Conservation (phyloP, 2,329 filamentous ascomycete genomes). For the Botrytis pseudocinerea region DNA sequence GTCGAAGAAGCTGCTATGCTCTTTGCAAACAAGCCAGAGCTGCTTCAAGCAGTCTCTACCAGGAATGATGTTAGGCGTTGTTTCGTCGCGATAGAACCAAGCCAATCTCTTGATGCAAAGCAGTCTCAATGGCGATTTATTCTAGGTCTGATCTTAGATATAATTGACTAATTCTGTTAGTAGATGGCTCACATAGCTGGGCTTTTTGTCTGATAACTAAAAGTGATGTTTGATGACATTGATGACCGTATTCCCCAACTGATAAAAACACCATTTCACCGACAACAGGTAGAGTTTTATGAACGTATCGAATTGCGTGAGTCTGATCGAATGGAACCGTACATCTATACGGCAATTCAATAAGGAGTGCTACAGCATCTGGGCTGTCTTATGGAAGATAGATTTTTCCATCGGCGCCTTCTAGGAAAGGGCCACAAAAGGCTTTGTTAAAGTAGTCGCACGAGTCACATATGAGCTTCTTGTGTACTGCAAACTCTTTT, state of each 20-base stretch:
- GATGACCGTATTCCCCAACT: slow-evolving; percentile 20
- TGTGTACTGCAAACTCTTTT: not conserved
- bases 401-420: not conserved
- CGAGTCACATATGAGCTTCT: slow-evolving; percentile 7
- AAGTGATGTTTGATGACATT: not conserved
- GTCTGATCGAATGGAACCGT: too few species aligned
- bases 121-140: not conserved
- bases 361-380: not conserved
- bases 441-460: not conserved
- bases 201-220: not conserved
- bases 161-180: not conserved
- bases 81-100: not conserved
- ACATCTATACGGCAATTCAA: slow-evolving; percentile 24
- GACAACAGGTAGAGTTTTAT: slow-evolving; percentile 24
- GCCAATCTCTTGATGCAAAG: not conserved
- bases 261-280: slow-evolving; percentile 19
- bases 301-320: not conserved
- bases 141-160: not conserved
- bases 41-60: not conserved
- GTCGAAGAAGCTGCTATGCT: not conserved
- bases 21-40: not conserved
- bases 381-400: not conserved
- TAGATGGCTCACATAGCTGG: not conserved
- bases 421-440: not conserved
- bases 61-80: not conserved